Evolutionary conservation across 116 monocot genomes (phyloP).

Genomic region (Posidonia oceanica): DNA sequence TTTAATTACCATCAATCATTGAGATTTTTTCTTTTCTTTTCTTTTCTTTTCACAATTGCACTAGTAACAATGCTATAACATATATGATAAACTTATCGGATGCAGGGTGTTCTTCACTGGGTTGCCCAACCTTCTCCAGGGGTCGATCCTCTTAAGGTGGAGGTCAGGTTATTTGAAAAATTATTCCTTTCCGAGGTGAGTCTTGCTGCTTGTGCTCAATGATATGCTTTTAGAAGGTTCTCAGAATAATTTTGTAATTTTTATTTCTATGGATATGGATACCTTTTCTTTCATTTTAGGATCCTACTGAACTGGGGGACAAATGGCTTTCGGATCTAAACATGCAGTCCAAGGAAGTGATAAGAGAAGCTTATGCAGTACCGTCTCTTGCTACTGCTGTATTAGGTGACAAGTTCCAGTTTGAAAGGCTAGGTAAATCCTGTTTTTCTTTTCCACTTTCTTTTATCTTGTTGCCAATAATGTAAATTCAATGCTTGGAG

Average conservation of each 20-base stretch:
- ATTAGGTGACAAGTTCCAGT: conserved; percentile 79
- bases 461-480: background rate
- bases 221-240: background rate
- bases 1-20: no score
- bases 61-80: no score
- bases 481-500: no score
- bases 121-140: conserved; percentile 82
- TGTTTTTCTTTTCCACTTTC: background rate
- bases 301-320: conserved; percentile 69
- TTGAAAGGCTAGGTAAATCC: conserved; percentile 78
- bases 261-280: background rate
- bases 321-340: conserved; percentile 81
- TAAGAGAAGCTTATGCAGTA: conserved; percentile 63
- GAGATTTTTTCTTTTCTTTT: no score
- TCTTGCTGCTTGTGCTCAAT: conserved; percentile 6
- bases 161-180: conserved; percentile 87
- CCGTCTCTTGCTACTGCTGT: conserved; percentile 47
- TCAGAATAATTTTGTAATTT: background rate
- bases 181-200: conserved; percentile 80
- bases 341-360: conserved; percentile 73
- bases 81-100: background rate
- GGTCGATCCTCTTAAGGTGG: conserved; percentile 85
- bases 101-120: conserved; percentile 99
- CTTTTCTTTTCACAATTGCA: no score
- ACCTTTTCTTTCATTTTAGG: conserved; percentile 26